Evolutionary conservation across 1,139 yeast genomes (phyloP).

Genomic region (Candida gigantensis): DNA sequence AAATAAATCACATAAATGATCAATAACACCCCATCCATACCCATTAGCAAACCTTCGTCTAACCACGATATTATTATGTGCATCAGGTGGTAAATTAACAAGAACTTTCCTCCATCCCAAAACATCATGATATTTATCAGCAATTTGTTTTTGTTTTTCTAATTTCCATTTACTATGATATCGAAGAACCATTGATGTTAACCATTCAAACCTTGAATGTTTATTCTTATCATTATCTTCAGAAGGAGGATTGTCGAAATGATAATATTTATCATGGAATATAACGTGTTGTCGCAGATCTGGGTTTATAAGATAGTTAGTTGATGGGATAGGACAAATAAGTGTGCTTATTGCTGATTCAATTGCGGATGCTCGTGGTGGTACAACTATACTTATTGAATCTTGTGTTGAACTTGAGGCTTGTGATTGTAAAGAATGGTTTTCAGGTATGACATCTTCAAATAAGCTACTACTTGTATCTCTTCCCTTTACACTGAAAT

Average conservation of each 20-base stretch:
- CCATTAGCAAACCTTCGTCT: conserved; percentile 89
- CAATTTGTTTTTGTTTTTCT: conserved; percentile 72
- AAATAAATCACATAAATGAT: conserved; percentile 30
- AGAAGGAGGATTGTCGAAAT: conserved; percentile 61
- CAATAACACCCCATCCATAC: conserved; percentile 93
- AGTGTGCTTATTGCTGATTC: conserved; percentile 46
- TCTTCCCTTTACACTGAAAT: conserved; percentile 29
- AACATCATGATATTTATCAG: conserved; percentile 77
- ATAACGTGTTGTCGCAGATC: conserved; percentile 54
- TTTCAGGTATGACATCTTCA: conserved; percentile 15
- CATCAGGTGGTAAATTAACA: conserved; percentile 86
- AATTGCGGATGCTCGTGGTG: conserved; percentile 48
- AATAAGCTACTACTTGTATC: conserved; percentile 16
- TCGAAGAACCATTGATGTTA: conserved; percentile 15
- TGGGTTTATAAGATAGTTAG: conserved; percentile 35
- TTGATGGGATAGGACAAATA: conserved; percentile 46
- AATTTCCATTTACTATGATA: conserved; percentile 32
- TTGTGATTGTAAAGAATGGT: not conserved
- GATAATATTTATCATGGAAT: conserved; percentile 80
- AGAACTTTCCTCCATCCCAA: conserved; percentile 91
- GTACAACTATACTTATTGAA: conserved; percentile 26
- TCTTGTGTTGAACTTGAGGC: conserved; percentile 4
- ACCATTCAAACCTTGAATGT: conserved; percentile 14
- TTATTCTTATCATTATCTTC: conserved; percentile 2
- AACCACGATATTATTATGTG: conserved; percentile 91